A percentile compares a stretch with the other conserved stretches of the same genome.
Conservation (phyloP, 768 basidiomycete genomes). For the Lactarius tabidus region DNA sequence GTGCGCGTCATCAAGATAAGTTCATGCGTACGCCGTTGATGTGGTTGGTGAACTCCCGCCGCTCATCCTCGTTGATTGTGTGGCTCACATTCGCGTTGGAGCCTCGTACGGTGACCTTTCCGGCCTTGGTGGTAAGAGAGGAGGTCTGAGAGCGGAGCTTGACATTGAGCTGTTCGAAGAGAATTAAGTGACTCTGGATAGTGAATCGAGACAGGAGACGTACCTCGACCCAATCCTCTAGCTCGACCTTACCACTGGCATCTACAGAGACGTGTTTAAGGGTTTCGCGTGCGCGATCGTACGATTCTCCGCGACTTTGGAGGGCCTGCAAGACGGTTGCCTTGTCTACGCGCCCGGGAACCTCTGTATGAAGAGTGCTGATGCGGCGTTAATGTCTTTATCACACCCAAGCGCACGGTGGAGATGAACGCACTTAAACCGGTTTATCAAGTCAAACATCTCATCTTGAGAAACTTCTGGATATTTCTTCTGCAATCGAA, state of each 20-base stretch:
- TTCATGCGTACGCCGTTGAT: conserved; percentile 76
- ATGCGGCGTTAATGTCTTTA: conserved; percentile 19
- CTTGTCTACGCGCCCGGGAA: conserved; percentile 81
- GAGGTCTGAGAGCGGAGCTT: conserved; percentile 58
- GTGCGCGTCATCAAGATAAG: neutral
- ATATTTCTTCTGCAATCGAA: conserved; percentile 87
- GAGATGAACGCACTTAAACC: conserved; percentile 79
- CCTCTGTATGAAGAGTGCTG: conserved; percentile 73
- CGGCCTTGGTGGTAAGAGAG: conserved; percentile 55
- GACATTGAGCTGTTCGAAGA: conserved; percentile 59
- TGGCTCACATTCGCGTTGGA: conserved; percentile 95
- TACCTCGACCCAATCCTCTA: conserved; percentile 99
- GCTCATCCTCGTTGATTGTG: conserved; percentile 96
- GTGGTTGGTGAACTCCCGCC: conserved; percentile 94
- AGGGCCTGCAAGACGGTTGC: conserved; percentile 72
- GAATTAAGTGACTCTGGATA: neutral
- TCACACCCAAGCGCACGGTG: conserved; percentile 9
- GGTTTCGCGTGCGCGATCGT: conserved; percentile 85
- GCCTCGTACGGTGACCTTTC: conserved; percentile 92
- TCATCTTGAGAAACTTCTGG: conserved; percentile 90
- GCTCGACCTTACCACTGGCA: conserved; percentile 90
- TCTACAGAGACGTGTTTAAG: conserved; percentile 93
- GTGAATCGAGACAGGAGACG: conserved; percentile 25
- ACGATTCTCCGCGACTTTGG: conserved; percentile 79
- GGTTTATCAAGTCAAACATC: conserved; percentile 90